A percentile compares a stretch with the other conserved stretches of the same genome.
Evolutionary conservation across 2,329 filamentous ascomycete genomes (phyloP).

Genomic region (Trichoderma endophyticum): DNA sequence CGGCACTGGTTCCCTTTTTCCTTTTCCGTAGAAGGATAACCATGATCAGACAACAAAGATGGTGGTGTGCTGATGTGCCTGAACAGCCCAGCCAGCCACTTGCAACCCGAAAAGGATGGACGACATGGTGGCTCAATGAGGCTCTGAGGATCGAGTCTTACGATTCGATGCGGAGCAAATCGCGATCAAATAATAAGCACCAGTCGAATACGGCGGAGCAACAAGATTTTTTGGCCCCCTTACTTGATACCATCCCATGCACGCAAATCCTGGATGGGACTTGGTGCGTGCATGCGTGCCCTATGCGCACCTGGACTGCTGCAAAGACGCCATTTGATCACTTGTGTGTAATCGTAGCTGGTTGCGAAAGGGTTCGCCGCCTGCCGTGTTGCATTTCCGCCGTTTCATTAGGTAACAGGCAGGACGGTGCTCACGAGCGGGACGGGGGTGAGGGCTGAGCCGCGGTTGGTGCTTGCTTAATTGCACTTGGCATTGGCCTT

Average conservation of each 20-base stretch:
- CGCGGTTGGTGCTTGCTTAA: constrained; percentile 2
- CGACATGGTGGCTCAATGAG: not conserved
- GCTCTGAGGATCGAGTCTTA: constrained; percentile 8
- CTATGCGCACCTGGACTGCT: not conserved
- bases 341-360: not conserved
- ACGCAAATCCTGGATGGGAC: not conserved
- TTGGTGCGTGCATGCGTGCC: not conserved
- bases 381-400: not conserved
- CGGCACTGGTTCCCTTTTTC: not conserved
- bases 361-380: not conserved
- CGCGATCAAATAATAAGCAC: constrained; percentile 1
- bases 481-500: not conserved
- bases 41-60: not conserved
- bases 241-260: constrained; percentile 5
- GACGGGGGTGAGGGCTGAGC: not conserved
- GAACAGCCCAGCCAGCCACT: not conserved
- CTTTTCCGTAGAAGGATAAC: not conserved
- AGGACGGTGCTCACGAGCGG: not conserved
- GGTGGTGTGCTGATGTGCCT: not conserved
- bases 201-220: not conserved
- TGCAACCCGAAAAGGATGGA: not conserved
- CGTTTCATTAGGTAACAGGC: not conserved
- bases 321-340: not conserved
- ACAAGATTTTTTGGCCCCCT: not conserved
- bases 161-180: constrained; percentile 18